Evolutionary conservation across 2,329 filamentous ascomycete genomes (phyloP).

Genomic region (Aspergillus pseudoviridinutans): DNA sequence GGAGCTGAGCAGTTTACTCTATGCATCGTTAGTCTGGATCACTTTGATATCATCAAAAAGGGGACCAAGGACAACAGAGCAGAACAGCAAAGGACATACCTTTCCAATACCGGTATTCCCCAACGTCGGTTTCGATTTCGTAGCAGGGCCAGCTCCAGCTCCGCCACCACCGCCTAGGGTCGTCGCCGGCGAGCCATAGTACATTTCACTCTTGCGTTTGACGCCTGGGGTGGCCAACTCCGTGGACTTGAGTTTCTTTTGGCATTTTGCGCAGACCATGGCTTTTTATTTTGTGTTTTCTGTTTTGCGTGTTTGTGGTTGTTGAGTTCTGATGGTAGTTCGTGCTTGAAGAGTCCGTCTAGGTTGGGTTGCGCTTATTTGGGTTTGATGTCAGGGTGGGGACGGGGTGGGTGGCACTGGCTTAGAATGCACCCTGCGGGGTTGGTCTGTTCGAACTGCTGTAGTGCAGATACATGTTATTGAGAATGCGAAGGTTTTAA

Average conservation of each 20-base stretch:
- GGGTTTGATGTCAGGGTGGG: background rate
- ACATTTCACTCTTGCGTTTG: slow-evolving; percentile 65
- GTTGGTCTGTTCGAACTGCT: background rate
- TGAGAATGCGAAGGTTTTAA: background rate
- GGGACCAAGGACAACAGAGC: too few species aligned
- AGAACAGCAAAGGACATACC: slow-evolving; percentile 33
- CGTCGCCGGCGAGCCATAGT: slow-evolving; percentile 55
- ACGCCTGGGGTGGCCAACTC: slow-evolving; percentile 61
- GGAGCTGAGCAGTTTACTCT: slow-evolving; percentile 63
- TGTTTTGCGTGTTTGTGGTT: background rate
- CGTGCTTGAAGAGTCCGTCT: background rate
- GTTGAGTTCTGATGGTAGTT: background rate
- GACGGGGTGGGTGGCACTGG: background rate
- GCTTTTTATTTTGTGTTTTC: slow-evolving; percentile 11
- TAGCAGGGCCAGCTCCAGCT: slow-evolving; percentile 8
- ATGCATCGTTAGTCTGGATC: background rate
- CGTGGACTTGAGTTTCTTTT: slow-evolving; percentile 58
- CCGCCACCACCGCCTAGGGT: slow-evolving; percentile 31
- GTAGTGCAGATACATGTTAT: background rate
- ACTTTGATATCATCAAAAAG: background rate
- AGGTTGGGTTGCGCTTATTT: background rate
- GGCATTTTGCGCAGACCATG: slow-evolving; percentile 64
- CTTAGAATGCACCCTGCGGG: background rate
- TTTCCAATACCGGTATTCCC: slow-evolving; percentile 59
- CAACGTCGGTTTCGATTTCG: slow-evolving; percentile 44